Base-by-base conservation (phyloP, 1,284 basidiomycete genomes). In the Moesziomyces globuligerus region DNA sequence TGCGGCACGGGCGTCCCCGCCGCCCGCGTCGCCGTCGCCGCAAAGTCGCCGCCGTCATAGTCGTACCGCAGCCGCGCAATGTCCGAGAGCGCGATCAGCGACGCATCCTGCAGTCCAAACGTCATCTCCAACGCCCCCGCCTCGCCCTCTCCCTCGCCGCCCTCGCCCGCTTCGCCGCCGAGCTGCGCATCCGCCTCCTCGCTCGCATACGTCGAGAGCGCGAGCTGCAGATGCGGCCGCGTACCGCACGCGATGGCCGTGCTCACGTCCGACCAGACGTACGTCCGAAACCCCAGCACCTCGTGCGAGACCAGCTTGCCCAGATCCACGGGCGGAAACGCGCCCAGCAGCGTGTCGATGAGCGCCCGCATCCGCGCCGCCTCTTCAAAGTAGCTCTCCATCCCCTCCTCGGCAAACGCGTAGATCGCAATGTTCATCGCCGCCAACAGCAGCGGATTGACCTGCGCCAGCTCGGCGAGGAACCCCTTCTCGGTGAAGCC, bases 381-480 rank as follows among this genome's bases (percentile, higher is more conserved):
- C 32, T 61, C 65, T 18, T 68, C 58, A 38, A 57, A 68, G 34
- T 61, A 68, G 17, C 58, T 61, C 47, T 61, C 42, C 48, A 61
- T 57, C 9, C 57, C 58, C 38, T 68, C 65, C 29, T 68, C 65
- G 3, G 65, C 65, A 42, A 68, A 68, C 1, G 65, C 54, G 24
- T 68, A 68, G 43, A 62, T 68, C 25, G 65, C 65, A 26, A 68
- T 57, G 53, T 68, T 68, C 28, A 68, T 26, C 42, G 65, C 48
- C 3, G 65, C 47, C 50, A 68, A 34, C 21, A 68, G 47, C 36
- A 68, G 37, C 17, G 65, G 56, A 17, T 68, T 68, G 42, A 62
- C 51, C 4, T 47, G 40, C 4, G 13, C 26, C 18, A 55, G 34
- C 40, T 68, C 65, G 13, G 53, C 28, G 42, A 61, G 25, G 17